Base-by-base conservation (phyloP, 345 rosid species). In the Salix purpurea region DNA sequence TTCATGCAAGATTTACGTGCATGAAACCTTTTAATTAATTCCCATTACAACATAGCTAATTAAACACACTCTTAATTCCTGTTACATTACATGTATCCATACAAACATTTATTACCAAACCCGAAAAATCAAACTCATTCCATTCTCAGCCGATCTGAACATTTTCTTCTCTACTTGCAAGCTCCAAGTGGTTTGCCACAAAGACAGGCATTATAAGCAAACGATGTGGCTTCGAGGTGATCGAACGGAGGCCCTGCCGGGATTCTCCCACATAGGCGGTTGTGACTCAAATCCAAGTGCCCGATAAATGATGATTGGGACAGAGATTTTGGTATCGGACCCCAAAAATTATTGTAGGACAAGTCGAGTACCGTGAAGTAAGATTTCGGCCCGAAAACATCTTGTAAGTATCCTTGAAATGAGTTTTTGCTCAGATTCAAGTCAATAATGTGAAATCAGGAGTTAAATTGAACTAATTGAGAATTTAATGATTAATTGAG, bases 251-350 rank as follows among this genome's bases (percentile, higher is more conserved):
- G 73, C 2, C 97, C 98, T 1, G 67, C 75, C 11, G 97, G 97
- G 48, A 94, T 94, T 76, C 72, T 85, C 26, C 98, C 97, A 10
- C 98, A 91, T 0, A 94, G 88, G 80, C 88, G 94, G 86, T 92
- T 94, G 71, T 91, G 91, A 85, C 98, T 94, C 82, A 94, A 80
- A 84, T 92, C 98, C 80, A 94, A 73, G 71, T 94, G 97, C 0
- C 98, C 97, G 58, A 94, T 85, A 71, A 74, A 94, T 48, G 92
- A 73, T 4, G 98, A 96, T 18, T 72, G 58, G 0, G 90, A 79
- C 75, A 91, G 26, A 0, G 89, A 75, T 69, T 77, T 90, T 50
- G 98, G 97, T 23, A 94, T 82, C 56, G 87, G 85, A 19, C 97
- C 98, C 5, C 65, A 80, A 0, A 94, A 81, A 52, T 86, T 79